Base-by-base conservation (phyloP, 169 alveolate genomes). In the Babesia bovis region DNA sequence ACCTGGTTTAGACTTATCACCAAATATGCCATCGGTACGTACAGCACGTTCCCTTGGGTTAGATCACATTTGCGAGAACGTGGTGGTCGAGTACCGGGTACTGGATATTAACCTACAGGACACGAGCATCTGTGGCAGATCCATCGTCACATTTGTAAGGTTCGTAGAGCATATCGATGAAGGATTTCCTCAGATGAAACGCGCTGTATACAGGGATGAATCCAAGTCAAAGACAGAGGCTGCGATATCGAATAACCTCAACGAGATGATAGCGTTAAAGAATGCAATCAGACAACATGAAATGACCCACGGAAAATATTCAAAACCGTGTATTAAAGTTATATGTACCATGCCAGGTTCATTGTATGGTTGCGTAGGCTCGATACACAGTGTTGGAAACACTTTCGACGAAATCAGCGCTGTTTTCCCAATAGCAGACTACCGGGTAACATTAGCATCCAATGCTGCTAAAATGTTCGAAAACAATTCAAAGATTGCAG, bases 1-100 rank as follows among this genome's bases (percentile, higher is more conserved):
- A 12, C 85, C 75, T 10, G 85, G 85, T 17, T 58, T 66, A 4
- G 58, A 2, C n/a, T 15, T 51, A 1, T 25, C 65, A 19, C 69
- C 74, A 0, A 42, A 67, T 12, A 4, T 67, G 59, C 60, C 51
- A 0, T 42, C 82, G 17, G 78, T 78, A 23, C 60, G 65, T 9
- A 49, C 17, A 25, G 66, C 76, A 12, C 9, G 60, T 26, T 3
- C 53, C 6, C 21, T 40, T 21, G 69, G 69, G 2, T 40, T 78
- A 61, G 86, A 78, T 35, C 75, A 68, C 19, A 21, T 68, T 0
- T 67, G 86, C 23, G 86, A 78, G 26, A 78, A 78, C 36, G 86
- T 78, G 2, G 76, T 78, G 19, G 82, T 78, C 21, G 40, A 32
- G 21, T 78, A 78, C 70, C 53, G 71, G 17, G 57, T 61, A 49